Evolutionary conservation across 1,139 yeast species (phyloP).

Genomic region (Groenewaldozyma auringiensis): DNA sequence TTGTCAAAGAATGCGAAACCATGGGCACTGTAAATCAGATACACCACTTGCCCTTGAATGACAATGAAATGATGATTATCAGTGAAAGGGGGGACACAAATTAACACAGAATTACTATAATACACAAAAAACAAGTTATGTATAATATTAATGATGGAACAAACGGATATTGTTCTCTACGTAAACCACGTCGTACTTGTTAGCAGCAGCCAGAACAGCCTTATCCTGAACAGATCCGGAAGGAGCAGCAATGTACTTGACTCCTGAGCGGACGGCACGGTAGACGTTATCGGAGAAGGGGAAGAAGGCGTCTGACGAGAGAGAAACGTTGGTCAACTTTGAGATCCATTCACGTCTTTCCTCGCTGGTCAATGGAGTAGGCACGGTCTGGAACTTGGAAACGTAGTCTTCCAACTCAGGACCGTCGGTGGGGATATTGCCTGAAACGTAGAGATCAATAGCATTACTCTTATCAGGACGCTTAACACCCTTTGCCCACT

Average conservation of each 20-base stretch:
- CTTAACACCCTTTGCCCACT: slow-evolving; percentile 98
- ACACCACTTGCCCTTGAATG: background rate
- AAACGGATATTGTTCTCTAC: slow-evolving; percentile 94
- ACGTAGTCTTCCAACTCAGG: slow-evolving; percentile 93
- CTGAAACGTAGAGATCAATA: slow-evolving; percentile 84
- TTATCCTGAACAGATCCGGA: slow-evolving; percentile 97
- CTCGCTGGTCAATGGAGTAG: slow-evolving; percentile 69
- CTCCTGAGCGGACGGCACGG: slow-evolving; percentile 96
- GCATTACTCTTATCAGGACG: slow-evolving; percentile 99
- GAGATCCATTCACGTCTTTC: slow-evolving; percentile 86
- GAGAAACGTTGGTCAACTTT: slow-evolving; percentile 75
- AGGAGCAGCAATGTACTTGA: slow-evolving; percentile 91
- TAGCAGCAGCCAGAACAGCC: slow-evolving; percentile 94
- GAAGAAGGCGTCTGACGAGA: slow-evolving; percentile 97
- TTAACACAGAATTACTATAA: too few species aligned
- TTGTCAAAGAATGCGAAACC: background rate
- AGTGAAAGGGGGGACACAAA: too few species aligned
- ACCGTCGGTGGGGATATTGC: slow-evolving; percentile 83
- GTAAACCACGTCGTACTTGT: slow-evolving; percentile 76
- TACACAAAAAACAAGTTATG: background rate
- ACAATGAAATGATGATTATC: background rate
- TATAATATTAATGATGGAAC: slow-evolving; percentile 71
- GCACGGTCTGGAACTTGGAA: slow-evolving; percentile 75
- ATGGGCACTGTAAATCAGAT: background rate
- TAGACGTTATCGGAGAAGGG: slow-evolving; percentile 99